Evolutionary conservation across 495 filamentous ascomycete species (phyloP).

Genomic region (Gamarada debralockiae): DNA sequence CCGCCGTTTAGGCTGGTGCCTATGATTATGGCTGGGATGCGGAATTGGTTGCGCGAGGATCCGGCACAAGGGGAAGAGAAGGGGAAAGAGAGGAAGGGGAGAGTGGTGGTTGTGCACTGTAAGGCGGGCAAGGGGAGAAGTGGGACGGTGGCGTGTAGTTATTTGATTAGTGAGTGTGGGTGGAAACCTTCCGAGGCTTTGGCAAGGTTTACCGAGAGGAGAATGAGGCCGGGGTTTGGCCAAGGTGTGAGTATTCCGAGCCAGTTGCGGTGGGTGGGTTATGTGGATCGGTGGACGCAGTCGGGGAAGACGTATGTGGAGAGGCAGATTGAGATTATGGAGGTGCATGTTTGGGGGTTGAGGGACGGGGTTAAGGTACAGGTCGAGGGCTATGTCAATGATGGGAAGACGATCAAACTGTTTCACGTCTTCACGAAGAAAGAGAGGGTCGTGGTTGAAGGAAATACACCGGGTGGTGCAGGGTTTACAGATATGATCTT

Average conservation of each 20-base stretch:
- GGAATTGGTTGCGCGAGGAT: conserved; percentile 64
- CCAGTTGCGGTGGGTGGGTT: conserved; percentile 84
- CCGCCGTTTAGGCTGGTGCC: conserved; percentile 88
- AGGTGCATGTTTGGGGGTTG: conserved; percentile 88
- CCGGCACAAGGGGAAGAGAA: conserved; percentile 7
- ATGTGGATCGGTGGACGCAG: conserved; percentile 83
- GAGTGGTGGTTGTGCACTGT: conserved; percentile 90
- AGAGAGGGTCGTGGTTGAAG: conserved; percentile 72
- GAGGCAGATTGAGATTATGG: conserved; percentile 75
- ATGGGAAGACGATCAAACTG: conserved; percentile 79
- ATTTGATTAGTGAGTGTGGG: conserved; percentile 84
- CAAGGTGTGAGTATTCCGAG: conserved; percentile 89
- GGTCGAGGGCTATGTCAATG: conserved; percentile 80
- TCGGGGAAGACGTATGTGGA: conserved; percentile 75
- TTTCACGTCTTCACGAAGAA: conserved; percentile 74
- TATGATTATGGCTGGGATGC: conserved; percentile 84
- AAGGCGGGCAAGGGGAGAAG: conserved; percentile 95
- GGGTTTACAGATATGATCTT: conserved; percentile 45
- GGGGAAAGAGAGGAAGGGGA: conserved; percentile 22
- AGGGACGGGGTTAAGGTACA: conserved; percentile 83
- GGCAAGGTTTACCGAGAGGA: conserved; percentile 74
- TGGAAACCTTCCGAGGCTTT: conserved; percentile 80
- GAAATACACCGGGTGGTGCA: conserved; percentile 40
- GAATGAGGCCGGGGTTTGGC: conserved; percentile 88
- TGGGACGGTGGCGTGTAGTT: conserved; percentile 82